phyloP scores from a whole-genome alignment of 2,329 filamentous ascomycete species.

The Phaeophleospora eucalypticola region DNA sequence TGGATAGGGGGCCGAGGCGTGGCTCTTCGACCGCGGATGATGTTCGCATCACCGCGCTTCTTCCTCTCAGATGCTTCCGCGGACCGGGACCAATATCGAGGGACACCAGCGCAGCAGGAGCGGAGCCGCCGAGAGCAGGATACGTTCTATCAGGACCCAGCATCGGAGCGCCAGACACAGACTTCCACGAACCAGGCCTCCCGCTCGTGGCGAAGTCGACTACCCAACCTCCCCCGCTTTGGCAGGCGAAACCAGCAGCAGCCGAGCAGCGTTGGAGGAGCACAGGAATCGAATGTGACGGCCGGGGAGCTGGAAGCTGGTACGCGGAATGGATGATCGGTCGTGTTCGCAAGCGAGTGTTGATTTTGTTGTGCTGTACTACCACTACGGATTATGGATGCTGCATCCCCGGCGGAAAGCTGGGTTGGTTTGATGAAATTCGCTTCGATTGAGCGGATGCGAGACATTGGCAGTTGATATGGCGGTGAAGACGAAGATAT shows the following conservation, averaged over 20 bases:
- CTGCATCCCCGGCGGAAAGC: too few species aligned
- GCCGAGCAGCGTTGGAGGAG: not conserved
- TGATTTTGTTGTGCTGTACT: too few species aligned
- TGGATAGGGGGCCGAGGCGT: constrained; percentile 27
- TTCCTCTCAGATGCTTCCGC: constrained; percentile 19
- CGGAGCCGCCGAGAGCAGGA: constrained; percentile 7
- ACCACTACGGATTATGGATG: too few species aligned
- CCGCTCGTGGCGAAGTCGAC: constrained; percentile 23
- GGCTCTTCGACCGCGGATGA: constrained; percentile 25
- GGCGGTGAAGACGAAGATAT: too few species aligned
- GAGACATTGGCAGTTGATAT: too few species aligned
- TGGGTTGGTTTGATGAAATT: too few species aligned
- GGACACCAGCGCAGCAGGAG: constrained; percentile 7
- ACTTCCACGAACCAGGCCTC: constrained; percentile 4
- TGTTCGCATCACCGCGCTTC: constrained; percentile 27
- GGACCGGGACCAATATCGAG: constrained; percentile 6
- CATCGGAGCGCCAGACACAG: constrained; percentile 7
- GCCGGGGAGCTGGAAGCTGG: constrained; percentile 1
- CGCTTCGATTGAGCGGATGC: too few species aligned
- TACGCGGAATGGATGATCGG: too few species aligned
- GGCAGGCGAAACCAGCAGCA: constrained; percentile 20
- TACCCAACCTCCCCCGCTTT: constrained; percentile 25
- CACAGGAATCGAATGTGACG: not conserved
- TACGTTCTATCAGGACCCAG: constrained; percentile 9
- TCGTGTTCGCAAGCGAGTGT: too few species aligned